Base-by-base conservation (phyloP, 345 rosid genomes). In the Citrus mangshanensis region DNA sequence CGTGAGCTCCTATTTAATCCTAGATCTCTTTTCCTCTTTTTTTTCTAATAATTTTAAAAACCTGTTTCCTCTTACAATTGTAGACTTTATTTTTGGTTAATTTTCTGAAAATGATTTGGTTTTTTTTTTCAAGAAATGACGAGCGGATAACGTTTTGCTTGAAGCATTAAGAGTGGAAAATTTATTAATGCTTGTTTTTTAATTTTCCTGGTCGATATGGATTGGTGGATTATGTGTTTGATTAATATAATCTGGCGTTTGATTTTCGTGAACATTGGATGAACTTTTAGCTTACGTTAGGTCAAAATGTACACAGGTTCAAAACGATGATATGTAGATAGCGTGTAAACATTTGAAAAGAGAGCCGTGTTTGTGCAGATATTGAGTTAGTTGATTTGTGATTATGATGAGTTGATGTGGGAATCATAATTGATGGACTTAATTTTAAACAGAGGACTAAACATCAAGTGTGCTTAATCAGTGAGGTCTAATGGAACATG, bases 1-100 rank as follows among this genome's bases (percentile, higher is more conserved):
- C 86, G 97, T 94, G 82, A 85, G 86, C 80, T 81, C 27, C 30
- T 72, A 9, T 9, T 28, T 9, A 68, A 51, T 54, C 76, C 65
- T 70, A 59, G 69, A 55, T 78, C 74, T 62, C 28, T 9, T 78
- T 77, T 72, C 76, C 37, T 28, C 66, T 8, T 18, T 54, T 18
- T 54, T 16, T 51, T 16, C 58, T 71, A 3, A 9, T 1, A 51
- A 51, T 27, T 10, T 19, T 30, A 25, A 51, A 28, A 34, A 19
- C 9, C 18, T 6, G 4, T 6, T 19, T 46, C 13, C 40, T 46
- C 25, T 27, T 38, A 8, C 27, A 32, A 42, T 69, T 42, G 2
- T 25, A 25, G 58, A 3, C 2, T 69, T 42, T 16, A 14, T 42
- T 42, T 40, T 12, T 71, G 18, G n/a, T 27, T 70, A 19, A 51